Base-by-base conservation (phyloP, 2,329 filamentous ascomycete species). In the Pseudocercospora pini-densiflorae region DNA sequence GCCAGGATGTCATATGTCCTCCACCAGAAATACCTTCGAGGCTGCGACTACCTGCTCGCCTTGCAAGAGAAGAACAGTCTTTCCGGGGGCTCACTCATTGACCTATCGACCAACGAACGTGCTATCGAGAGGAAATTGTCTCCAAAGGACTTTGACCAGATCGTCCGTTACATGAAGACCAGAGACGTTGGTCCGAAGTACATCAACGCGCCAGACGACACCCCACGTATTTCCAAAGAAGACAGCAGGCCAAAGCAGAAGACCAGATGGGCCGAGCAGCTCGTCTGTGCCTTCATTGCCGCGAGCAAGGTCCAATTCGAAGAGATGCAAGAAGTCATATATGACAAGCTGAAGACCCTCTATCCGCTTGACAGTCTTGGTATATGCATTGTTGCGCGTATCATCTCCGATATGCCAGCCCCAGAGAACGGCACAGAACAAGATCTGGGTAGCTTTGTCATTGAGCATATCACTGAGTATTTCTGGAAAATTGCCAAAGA, bases 231-330 rank as follows among this genome's bases (percentile, higher is more conserved):
- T 57, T 51, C 47, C 47, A 23, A 27, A 24, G 47, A 51, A 4
- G 45, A 60, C 33, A 31, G 16, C 29, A 63, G 24, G 14, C 24
- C 53, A 24, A 10, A 55, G 55, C 21, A 62, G 23, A 69, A 71
- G 61, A 59, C 61, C 29, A 21, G 29, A 8, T 53, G 63, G n/a
- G 67, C 68, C 2, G 59, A 68, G 27, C 14, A 40, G 6, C 60
- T 70, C 55, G 59, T 59, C 33, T 23, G 45, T 12, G 65, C 68
- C 23, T 74, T 70, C 59, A 59, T 62, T 4, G 63, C 64, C 1
- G 71, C 71, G 0, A 57, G 59, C 33, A 70, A 71, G 29, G 53
- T 74, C 21, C 57, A 68, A 40, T 61, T 70, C 40, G 65, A 54
- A 16, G 10, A 16, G 0, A 59, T 74, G n/a, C 71, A 74, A 36